These are phyloP conservation scores for Monosporascus cannonballus DNA, from an alignment of 2,329 filamentous ascomycete genomes.

Conservation along the genomic window DNA sequence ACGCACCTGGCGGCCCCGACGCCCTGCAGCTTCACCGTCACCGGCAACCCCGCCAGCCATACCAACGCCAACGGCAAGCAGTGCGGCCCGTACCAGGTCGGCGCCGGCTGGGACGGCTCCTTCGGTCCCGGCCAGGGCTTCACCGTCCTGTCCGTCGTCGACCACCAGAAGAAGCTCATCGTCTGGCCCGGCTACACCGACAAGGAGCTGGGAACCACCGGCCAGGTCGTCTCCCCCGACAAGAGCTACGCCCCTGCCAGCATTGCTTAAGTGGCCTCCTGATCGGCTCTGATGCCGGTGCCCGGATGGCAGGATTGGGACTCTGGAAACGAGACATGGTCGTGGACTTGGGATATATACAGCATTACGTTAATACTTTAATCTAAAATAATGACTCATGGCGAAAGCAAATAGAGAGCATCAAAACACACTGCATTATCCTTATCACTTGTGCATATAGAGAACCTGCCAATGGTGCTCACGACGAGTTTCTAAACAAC, in stretches of 20 bases:
- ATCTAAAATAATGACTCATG: neutral
- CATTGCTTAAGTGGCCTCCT: neutral
- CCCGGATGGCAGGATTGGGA: no score
- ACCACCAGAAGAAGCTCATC: constrained; percentile 37
- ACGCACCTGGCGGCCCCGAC: constrained; percentile 25
- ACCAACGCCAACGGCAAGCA: constrained; percentile 29
- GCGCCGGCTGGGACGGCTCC: constrained; percentile 49
- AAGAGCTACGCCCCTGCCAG: constrained; percentile 18
- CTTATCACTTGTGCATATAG: no score
- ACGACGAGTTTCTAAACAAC: no score
- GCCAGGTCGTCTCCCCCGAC: constrained; percentile 41
- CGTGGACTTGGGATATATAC: no score
- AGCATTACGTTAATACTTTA: no score
- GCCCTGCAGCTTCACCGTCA: constrained; percentile 33
- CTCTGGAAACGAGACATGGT: no score
- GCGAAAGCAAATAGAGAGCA: neutral
- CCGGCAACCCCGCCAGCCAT: constrained; percentile 26
- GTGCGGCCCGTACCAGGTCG: constrained; percentile 46
- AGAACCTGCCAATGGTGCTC: no score
- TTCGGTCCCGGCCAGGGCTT: constrained; percentile 48
- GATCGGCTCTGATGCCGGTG: no score
- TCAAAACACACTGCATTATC: no score
- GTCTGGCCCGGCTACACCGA: constrained; percentile 50
- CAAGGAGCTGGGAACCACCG: constrained; percentile 35
- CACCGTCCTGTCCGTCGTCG: constrained; percentile 45